Percentiles rank a stretch among this genome's conserved stretches.
phyloP scores from a whole-genome alignment of 108 stramenopile species.

The Stephanodiscus triporus region DNA sequence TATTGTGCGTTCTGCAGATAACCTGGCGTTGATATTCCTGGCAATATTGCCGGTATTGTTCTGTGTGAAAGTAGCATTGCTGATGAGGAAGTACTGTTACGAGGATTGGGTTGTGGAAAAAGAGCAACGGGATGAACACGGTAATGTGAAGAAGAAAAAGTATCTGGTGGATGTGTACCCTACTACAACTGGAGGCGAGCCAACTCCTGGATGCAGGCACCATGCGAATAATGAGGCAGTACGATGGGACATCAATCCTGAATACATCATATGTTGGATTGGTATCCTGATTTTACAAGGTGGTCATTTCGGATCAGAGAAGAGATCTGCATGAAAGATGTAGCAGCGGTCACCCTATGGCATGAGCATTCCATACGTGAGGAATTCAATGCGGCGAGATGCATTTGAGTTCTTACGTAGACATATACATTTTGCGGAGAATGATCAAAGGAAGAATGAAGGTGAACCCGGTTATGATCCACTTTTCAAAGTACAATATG shows the following conservation, averaged over 20 bases:
- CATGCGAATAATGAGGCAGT: not conserved
- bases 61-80: not conserved
- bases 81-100: constrained; percentile 18
- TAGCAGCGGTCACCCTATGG: not conserved
- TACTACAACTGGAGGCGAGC: not conserved
- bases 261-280: constrained; percentile 1
- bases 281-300: not conserved
- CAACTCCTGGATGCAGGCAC: constrained; percentile 1
- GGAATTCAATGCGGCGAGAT: constrained; percentile 4
- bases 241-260: not conserved
- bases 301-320: too few relatives aligned
- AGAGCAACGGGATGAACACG: constrained; percentile 2
- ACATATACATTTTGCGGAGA: constrained; percentile 26
- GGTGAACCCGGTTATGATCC: constrained; percentile 20
- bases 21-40: constrained; percentile 13
- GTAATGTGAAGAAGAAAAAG: constrained; percentile 18
- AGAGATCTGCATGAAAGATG: too few relatives aligned
- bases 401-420: constrained; percentile 22
- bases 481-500: constrained; percentile 19
- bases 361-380: constrained; percentile 5
- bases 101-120: constrained; percentile 21
- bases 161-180: not conserved
- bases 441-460: not conserved
- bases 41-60: constrained; percentile 5
- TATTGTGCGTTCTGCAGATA: not conserved